Percentiles rank a stretch among this genome's conserved stretches.
phyloP scores from a whole-genome alignment of 352 stramenopile species.

The Phytophthora pini region DNA sequence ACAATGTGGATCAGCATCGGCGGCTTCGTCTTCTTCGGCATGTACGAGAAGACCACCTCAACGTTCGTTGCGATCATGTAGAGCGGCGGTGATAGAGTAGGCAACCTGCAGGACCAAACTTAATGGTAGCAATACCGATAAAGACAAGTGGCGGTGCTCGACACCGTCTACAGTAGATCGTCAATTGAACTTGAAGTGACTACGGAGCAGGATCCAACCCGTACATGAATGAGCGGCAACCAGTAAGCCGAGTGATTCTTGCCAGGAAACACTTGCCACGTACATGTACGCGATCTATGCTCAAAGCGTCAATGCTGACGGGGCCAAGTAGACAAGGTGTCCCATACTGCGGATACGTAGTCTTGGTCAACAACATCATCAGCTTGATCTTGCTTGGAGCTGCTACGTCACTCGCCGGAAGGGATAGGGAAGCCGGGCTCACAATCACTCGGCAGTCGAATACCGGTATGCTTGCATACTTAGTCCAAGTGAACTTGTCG shows the following conservation, averaged over 20 bases:
- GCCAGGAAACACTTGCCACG: background rate
- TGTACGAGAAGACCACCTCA: slow-evolving; percentile 95
- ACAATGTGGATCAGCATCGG: slow-evolving; percentile 99
- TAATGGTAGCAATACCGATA: slow-evolving; percentile 21
- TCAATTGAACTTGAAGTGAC: slow-evolving; percentile 21
- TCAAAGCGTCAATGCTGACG: slow-evolving; percentile 7
- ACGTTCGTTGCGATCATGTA: slow-evolving; percentile 72
- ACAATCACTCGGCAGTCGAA: slow-evolving; percentile 19
- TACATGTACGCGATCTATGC: background rate
- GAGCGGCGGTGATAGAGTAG: background rate
- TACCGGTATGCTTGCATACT: slow-evolving; percentile 7
- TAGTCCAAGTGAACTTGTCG: slow-evolving; percentile 31
- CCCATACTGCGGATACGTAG: slow-evolving; percentile 25
- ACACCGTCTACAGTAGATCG: slow-evolving; percentile 15
- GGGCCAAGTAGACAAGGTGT: slow-evolving; percentile 12
- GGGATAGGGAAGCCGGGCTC: slow-evolving; percentile 12
- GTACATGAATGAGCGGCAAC: background rate
- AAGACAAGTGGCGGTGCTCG: slow-evolving; percentile 17
- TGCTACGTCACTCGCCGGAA: slow-evolving; percentile 19
- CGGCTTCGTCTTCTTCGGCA: slow-evolving; percentile 99
- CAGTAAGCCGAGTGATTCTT: background rate
- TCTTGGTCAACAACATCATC: slow-evolving; percentile 35
- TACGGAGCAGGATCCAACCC: background rate
- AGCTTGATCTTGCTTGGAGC: slow-evolving; percentile 6
- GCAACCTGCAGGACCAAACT: background rate